phyloP scores from a whole-genome alignment of 148 eudicot species.

The Beta vulgaris region DNA sequence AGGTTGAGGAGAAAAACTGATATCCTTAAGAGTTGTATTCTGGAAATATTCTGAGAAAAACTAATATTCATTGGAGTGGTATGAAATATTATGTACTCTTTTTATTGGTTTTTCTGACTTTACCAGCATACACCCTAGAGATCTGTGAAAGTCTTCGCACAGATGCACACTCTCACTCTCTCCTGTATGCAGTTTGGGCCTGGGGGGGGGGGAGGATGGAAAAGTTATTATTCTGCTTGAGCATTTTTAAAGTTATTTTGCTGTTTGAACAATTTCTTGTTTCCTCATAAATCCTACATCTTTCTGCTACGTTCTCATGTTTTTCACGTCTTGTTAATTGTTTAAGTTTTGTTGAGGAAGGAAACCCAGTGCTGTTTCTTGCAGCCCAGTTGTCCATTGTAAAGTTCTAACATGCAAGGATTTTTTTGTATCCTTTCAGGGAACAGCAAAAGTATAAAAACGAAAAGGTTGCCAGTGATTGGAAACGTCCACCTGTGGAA shows the following conservation, averaged over 20 bases:
- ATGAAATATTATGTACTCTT: not conserved
- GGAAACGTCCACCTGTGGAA: conserved; percentile 91
- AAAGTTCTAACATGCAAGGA: not conserved
- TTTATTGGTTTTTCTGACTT: not conserved
- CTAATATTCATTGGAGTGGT: not conserved
- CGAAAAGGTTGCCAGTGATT: conserved; percentile 38
- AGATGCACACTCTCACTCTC: not conserved
- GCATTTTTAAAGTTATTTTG: not conserved
- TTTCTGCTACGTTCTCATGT: not conserved
- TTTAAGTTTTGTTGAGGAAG: not conserved
- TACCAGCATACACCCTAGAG: not conserved
- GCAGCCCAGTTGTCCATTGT: not conserved
- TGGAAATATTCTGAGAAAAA: not conserved
- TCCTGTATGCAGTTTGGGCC: not conserved
- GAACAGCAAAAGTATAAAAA: conserved; percentile 80
- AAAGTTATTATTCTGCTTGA: not conserved
- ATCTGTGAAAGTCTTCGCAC: not conserved
- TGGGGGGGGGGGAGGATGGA: no score
- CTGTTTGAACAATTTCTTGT: not conserved
- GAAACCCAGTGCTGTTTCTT: not conserved
- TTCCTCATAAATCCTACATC: not conserved
- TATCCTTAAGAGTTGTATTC: not conserved
- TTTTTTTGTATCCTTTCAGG: conserved; percentile 39
- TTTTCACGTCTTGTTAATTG: not conserved
- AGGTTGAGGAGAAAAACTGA: not conserved